These are phyloP conservation scores for Scutellaria barbata DNA, from an alignment of 257 asterid genomes.

Conservation along the genomic window DNA sequence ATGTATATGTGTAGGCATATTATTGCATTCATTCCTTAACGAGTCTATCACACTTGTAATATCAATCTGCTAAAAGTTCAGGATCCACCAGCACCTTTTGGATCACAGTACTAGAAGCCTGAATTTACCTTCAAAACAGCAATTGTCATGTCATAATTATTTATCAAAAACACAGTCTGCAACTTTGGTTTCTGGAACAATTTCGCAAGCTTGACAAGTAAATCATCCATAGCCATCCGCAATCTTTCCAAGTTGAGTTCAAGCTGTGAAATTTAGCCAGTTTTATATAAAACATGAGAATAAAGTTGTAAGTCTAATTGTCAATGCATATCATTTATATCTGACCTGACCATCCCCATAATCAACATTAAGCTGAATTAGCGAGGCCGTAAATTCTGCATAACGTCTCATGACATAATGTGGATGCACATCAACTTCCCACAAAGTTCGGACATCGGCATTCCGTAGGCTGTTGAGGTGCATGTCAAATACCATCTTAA, in stretches of 20 bases:
- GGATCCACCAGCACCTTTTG: slow-evolving; percentile 8
- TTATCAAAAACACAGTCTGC: slow-evolving; percentile 88
- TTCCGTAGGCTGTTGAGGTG: slow-evolving; percentile 91
- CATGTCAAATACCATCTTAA: slow-evolving; percentile 98
- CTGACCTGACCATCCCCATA: slow-evolving; percentile 99
- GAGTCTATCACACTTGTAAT: slow-evolving; percentile 6
- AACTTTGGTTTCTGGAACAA: slow-evolving; percentile 75
- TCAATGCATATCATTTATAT: slow-evolving; percentile 20
- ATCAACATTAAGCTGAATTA: slow-evolving; percentile 89
- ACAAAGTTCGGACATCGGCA: slow-evolving; percentile 78
- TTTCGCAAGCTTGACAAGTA: slow-evolving; percentile 87
- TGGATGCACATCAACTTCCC: slow-evolving; percentile 99
- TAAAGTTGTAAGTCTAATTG: slow-evolving; percentile 19
- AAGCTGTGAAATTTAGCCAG: slow-evolving; percentile 57
- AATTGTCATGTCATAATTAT: slow-evolving; percentile 97
- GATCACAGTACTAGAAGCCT: not conserved
- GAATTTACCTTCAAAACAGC: slow-evolving; percentile 85
- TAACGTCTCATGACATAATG: slow-evolving; percentile 99
- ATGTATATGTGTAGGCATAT: not conserved
- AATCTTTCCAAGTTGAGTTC: slow-evolving; percentile 95
- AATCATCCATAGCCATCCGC: slow-evolving; percentile 92
- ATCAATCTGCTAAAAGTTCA: slow-evolving; percentile 20
- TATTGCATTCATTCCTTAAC: not conserved
- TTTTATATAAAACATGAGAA: slow-evolving; percentile 29
- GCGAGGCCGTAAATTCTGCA: slow-evolving; percentile 97